Conservation (phyloP, 352 stramenopile species). For the Sclerospora graminicola region DNA sequence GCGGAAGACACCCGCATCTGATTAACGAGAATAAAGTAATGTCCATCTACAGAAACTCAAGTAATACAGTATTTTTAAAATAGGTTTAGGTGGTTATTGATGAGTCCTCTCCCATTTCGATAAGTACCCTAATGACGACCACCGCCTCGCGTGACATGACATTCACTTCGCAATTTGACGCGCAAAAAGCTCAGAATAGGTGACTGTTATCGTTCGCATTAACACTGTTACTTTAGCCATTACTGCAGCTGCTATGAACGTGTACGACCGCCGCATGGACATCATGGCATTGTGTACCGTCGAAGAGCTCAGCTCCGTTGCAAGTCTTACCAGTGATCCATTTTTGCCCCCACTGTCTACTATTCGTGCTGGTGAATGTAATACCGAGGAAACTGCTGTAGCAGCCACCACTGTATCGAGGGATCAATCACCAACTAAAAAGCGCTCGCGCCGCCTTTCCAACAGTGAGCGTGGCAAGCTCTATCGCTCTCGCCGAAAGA, state of each 20-base stretch:
- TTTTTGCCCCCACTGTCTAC: conserved; percentile 7
- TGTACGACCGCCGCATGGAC: conserved; percentile 24
- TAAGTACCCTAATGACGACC: too few relatives aligned
- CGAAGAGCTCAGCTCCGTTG: conserved; percentile 1
- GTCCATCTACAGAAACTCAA: too few relatives aligned
- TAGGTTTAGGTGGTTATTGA: too few relatives aligned
- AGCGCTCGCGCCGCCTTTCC: conserved; percentile 31
- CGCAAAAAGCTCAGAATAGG: too few relatives aligned
- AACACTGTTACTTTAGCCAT: not conserved
- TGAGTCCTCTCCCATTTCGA: too few relatives aligned
- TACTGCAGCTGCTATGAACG: conserved; percentile 5
- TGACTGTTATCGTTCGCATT: too few relatives aligned
- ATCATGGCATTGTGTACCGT: conserved; percentile 19
- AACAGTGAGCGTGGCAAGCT: conserved; percentile 56
- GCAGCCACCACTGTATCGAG: not conserved
- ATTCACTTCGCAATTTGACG: too few relatives aligned
- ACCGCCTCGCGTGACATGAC: too few relatives aligned
- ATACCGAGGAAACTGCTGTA: conserved; percentile 1
- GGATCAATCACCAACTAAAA: conserved; percentile 18
- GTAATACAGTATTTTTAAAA: too few relatives aligned
- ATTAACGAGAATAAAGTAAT: too few relatives aligned
- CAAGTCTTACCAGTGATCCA: not conserved
- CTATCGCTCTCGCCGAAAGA: conserved; percentile 44
- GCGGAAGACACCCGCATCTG: too few relatives aligned
- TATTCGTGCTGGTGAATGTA: conserved; percentile 1